Percentiles rank a stretch among this genome's conserved stretches.
These are phyloP conservation scores for Fraxinus velutina DNA, from an alignment of 305 asterid genomes.

Conservation along the genomic window DNA sequence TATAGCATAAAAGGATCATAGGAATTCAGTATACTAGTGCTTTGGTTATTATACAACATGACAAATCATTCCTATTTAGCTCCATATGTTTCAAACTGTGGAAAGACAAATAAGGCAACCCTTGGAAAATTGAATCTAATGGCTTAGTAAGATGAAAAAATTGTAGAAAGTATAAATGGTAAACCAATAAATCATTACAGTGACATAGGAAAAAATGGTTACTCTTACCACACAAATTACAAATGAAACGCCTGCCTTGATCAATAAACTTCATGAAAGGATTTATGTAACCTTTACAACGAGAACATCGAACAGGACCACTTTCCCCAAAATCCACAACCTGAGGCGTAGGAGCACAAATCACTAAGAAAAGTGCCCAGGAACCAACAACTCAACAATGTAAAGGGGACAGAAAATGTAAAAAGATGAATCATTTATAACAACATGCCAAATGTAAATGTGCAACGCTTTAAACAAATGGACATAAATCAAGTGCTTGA, in stretches of 20 bases:
- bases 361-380: neutral
- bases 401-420: neutral
- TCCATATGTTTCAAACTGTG: neutral
- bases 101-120: neutral
- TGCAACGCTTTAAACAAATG: neutral
- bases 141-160: neutral
- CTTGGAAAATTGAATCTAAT: neutral
- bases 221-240: constrained; percentile 92
- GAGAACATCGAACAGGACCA: constrained; percentile 99
- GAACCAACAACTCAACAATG: neutral
- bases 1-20: neutral
- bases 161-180: constrained; percentile 3
- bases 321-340: constrained; percentile 96
- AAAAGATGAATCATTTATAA: neutral
- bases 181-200: neutral
- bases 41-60: neutral
- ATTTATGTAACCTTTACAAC: constrained; percentile 95
- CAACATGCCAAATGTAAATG: neutral
- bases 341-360: constrained; percentile 29
- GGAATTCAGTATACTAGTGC: neutral
- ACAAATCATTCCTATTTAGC: neutral
- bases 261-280: constrained; percentile 95
- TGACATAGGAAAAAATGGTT: neutral
- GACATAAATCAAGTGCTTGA: neutral
- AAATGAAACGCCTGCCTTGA: constrained; percentile 89